A percentile compares a stretch with the other conserved stretches of the same genome.
These are phyloP conservation scores for Chrysochromulina parva DNA, from an alignment of 78 protist genomes.

Conservation along the genomic window DNA sequence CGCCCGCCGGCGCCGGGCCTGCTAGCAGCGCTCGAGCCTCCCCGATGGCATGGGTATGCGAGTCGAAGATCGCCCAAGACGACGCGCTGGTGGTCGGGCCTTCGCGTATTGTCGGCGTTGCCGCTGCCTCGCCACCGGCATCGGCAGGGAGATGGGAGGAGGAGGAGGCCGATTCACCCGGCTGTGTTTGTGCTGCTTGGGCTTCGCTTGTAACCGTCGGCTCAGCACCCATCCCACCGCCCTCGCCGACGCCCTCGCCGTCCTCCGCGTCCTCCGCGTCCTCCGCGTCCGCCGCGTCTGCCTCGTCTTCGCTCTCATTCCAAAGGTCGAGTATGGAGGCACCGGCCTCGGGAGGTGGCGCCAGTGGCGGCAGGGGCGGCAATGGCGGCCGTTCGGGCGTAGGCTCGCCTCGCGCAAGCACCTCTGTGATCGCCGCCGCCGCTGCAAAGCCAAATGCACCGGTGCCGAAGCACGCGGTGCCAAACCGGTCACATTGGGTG, in stretches of 20 bases:
- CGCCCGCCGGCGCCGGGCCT: not conserved
- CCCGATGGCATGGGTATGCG: not conserved
- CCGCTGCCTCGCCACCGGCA: too few species aligned
- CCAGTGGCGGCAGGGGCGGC: too few species aligned
- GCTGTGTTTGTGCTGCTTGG: too few species aligned
- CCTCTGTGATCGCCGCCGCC: not conserved
- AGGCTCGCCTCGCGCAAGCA: not conserved
- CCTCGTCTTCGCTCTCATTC: too few species aligned
- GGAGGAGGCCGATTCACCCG: too few species aligned
- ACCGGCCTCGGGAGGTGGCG: too few species aligned
- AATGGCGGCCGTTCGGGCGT: not conserved
- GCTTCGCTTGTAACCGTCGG: too few species aligned
- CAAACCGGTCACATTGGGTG: not conserved
- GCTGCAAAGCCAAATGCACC: constrained; percentile 2
- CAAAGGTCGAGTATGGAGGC: too few species aligned
- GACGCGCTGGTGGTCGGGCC: too few species aligned
- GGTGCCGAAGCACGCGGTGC: constrained; percentile 11
- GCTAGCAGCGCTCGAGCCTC: not conserved
- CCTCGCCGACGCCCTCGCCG: not conserved
- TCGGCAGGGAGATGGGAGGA: too few species aligned
- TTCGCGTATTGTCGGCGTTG: too few species aligned
- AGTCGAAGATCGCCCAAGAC: not conserved
- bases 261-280: not conserved
- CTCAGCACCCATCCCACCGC: not conserved
- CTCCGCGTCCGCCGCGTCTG: too few species aligned